Base-by-base conservation (phyloP, 371 early-diverging fungal genomes). In the Zychaea mexicana region DNA sequence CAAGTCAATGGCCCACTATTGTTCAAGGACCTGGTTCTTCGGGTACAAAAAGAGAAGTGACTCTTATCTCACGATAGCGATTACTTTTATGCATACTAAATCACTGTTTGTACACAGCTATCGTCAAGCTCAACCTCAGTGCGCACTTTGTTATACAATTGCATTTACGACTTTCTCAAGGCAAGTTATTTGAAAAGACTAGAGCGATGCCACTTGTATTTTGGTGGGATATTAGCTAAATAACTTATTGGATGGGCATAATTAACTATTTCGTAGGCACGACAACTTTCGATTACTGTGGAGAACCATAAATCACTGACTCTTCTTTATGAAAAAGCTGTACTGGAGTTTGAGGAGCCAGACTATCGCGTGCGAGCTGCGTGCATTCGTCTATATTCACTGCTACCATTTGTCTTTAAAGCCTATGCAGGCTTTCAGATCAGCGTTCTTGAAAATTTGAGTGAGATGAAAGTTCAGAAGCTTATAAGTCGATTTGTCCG, bases 351-450 rank as follows among this genome's bases (percentile, higher is more conserved):
- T 24, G 72, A 72, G 19, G 83, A 84, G 59, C 70, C 80, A 2
- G 83, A 85, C 32, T 80, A 83, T 57, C 72, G 83, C 57, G 73
- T 85, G 7, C 77, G 86, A 21, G 76, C 86, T 2, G 72, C 73
- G 1, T 78, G 78, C 24, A 72, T 85, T 12, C 74, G 79, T 1
- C 64, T 85, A 17, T 63, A 83, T 19, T 77, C 83, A 2, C 65
- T 76, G 1, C 57, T 84, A 19, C 78, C 86, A 1, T 83, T 79
- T 33, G 64, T 78, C 0, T 33, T 70, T 4, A 39, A 58, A 2
- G 27, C 22, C 7, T 36, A 66, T 19, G 31, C 64, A n/a, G 26
- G 13, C 26, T 28, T 24, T 15, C 32, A 47, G 42, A 38, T 30
- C 6, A 19, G 22, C 1, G 17, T 57, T 7, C 58, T 17, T 13